phyloP scores from a whole-genome alignment of 1,284 basidiomycete species.

The Cutaneotrichosporon cavernicola region DNA sequence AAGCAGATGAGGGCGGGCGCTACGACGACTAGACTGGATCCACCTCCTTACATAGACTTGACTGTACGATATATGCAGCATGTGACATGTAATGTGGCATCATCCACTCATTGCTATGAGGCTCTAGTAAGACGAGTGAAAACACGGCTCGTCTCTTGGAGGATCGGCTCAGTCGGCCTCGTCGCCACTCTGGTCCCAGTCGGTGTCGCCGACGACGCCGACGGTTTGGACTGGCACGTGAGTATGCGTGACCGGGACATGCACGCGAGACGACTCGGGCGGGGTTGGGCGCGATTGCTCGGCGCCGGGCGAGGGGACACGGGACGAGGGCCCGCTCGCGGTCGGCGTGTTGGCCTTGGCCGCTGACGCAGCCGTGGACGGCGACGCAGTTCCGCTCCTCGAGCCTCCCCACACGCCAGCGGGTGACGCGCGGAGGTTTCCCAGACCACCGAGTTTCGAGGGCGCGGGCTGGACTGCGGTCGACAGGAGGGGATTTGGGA shows the following conservation, averaged over 20 bases:
- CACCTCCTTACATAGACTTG: background rate
- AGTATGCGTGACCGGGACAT: background rate
- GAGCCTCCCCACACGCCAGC: constrained; percentile 7
- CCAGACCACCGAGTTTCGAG: constrained; percentile 32
- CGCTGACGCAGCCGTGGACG: constrained; percentile 4
- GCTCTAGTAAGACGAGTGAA: background rate
- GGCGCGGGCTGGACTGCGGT: constrained; percentile 27
- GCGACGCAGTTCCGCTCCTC: background rate
- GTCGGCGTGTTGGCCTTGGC: constrained; percentile 18
- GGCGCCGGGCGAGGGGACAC: constrained; percentile 13
- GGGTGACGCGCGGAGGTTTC: constrained; percentile 26
- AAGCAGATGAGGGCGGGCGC: constrained; percentile 15
- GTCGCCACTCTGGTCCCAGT: constrained; percentile 23
- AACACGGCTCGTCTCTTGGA: background rate
- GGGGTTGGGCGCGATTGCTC: background rate
- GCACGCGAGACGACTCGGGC: background rate
- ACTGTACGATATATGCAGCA: constrained; percentile 10
- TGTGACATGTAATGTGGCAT: constrained; percentile 1
- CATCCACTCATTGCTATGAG: background rate
- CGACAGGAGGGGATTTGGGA: constrained; percentile 70
- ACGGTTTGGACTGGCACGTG: background rate
- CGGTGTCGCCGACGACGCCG: constrained; percentile 13
- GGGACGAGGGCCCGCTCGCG: constrained; percentile 16
- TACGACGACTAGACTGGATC: constrained; percentile 17
- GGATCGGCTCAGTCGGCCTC: constrained; percentile 7